Conservation (phyloP, 2,329 filamentous ascomycete genomes). For the Trichoderma sp. region DNA sequence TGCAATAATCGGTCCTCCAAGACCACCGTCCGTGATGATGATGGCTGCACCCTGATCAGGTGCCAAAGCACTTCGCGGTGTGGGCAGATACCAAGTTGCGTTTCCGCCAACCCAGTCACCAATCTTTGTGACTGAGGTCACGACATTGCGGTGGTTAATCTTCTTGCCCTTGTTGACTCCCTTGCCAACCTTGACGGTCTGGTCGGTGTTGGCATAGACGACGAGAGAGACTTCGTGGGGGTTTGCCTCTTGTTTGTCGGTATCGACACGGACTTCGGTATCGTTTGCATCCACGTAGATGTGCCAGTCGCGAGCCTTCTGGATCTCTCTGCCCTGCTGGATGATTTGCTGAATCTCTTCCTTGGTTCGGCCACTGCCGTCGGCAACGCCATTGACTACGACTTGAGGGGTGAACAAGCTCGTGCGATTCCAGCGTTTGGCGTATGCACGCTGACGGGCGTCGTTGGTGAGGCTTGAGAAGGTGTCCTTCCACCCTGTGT, state of each 20-base stretch:
- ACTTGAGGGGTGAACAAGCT: conserved; percentile 4
- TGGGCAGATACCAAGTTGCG: conserved; percentile 2
- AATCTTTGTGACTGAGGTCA: conserved; percentile 9
- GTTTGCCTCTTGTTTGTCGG: neutral
- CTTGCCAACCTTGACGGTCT: conserved; percentile 4
- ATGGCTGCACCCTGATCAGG: conserved; percentile 6
- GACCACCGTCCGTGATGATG: conserved; percentile 7
- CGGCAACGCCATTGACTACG: neutral
- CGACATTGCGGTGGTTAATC: conserved; percentile 14
- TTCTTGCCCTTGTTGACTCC: conserved; percentile 16
- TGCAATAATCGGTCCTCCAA: conserved; percentile 12
- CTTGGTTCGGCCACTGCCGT: conserved; percentile 4
- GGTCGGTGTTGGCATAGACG: neutral
- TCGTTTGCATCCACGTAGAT: conserved; percentile 10
- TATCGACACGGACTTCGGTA: conserved; percentile 8
- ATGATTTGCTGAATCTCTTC: conserved; percentile 6
- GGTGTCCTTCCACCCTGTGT: conserved; percentile 16
- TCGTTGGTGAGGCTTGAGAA: conserved; percentile 13
- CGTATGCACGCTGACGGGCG: conserved; percentile 3
- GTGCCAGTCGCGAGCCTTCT: conserved; percentile 10
- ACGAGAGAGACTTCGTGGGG: neutral
- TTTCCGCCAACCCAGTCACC: conserved; percentile 7
- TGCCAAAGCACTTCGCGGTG: neutral
- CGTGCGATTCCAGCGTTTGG: conserved; percentile 5
- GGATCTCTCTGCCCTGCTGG: conserved; percentile 1